A percentile compares a stretch with the other conserved stretches of the same genome.
Conservation (phyloP, 2,329 filamentous ascomycete genomes). For the Meredithiella fracta region DNA sequence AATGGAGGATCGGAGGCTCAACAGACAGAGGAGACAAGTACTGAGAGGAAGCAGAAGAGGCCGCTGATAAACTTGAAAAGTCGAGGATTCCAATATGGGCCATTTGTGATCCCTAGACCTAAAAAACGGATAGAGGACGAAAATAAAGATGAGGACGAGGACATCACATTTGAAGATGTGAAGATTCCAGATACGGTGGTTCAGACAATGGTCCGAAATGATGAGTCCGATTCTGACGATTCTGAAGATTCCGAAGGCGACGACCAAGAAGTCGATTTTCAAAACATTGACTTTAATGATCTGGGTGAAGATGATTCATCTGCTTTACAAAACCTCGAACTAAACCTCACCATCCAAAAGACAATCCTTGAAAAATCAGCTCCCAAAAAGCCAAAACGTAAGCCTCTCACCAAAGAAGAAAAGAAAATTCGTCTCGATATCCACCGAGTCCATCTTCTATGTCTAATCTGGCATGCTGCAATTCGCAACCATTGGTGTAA, state of each 20-base stretch:
- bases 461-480: conserved; percentile 61
- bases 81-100: not conserved
- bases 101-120: not conserved
- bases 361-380: not conserved
- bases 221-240: conserved; percentile 26
- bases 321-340: conserved; percentile 25
- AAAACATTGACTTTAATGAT: conserved; percentile 30
- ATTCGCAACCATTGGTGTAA: conserved; percentile 83
- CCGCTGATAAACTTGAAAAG: not conserved
- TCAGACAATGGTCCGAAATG: conserved; percentile 35
- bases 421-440: conserved; percentile 46
- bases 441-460: conserved; percentile 78
- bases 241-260: conserved; percentile 20
- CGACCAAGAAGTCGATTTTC: conserved; percentile 29
- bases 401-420: conserved; percentile 37
- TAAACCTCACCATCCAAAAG: conserved; percentile 27
- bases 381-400: conserved; percentile 22
- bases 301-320: conserved; percentile 14
- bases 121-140: not conserved
- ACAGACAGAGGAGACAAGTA: not conserved
- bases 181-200: conserved; percentile 29
- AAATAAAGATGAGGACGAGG: conserved; percentile 22
- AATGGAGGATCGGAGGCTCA: not conserved
- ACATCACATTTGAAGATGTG: conserved; percentile 35
- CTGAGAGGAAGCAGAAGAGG: not conserved